Conservation (phyloP, 2,329 filamentous ascomycete species). For the Botrytis hyacinthi region DNA sequence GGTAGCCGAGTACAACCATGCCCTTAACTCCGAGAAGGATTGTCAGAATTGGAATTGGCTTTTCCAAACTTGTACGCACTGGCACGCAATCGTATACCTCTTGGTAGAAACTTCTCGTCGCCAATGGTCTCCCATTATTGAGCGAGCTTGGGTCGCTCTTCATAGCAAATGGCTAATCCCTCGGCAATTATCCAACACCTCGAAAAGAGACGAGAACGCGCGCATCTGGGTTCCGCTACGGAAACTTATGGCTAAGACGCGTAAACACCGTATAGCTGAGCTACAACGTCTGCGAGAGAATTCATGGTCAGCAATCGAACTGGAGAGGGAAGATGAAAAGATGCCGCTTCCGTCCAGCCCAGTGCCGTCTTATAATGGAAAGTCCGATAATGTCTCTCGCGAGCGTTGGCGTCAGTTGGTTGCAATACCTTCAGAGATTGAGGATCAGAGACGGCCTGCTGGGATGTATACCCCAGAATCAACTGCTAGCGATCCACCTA, state of each 20-base stretch:
- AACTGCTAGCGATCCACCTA: background rate
- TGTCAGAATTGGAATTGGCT: constrained; percentile 45
- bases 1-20: constrained; percentile 55
- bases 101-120: constrained; percentile 40
- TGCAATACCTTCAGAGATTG: constrained; percentile 9
- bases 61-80: constrained; percentile 43
- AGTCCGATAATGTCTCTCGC: constrained; percentile 29
- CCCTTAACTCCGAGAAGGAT: constrained; percentile 50
- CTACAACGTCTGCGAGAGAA: constrained; percentile 36
- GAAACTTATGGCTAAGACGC: constrained; percentile 57
- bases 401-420: constrained; percentile 39
- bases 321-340: constrained; percentile 31
- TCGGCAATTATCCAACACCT: constrained; percentile 10
- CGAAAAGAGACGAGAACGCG: constrained; percentile 43
- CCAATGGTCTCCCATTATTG: constrained; percentile 39
- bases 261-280: constrained; percentile 40
- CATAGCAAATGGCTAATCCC: constrained; percentile 33
- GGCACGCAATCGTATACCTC: constrained; percentile 43
- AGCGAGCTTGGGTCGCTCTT: constrained; percentile 42
- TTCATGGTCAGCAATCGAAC: constrained; percentile 28
- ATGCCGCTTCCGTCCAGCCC: constrained; percentile 36
- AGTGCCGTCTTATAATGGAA: constrained; percentile 30
- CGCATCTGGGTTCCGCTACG: constrained; percentile 60
- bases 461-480: background rate
- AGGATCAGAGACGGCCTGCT: background rate